Base-by-base conservation (phyloP, 257 asterid genomes). In the Craterostigma plantagineum region DNA sequence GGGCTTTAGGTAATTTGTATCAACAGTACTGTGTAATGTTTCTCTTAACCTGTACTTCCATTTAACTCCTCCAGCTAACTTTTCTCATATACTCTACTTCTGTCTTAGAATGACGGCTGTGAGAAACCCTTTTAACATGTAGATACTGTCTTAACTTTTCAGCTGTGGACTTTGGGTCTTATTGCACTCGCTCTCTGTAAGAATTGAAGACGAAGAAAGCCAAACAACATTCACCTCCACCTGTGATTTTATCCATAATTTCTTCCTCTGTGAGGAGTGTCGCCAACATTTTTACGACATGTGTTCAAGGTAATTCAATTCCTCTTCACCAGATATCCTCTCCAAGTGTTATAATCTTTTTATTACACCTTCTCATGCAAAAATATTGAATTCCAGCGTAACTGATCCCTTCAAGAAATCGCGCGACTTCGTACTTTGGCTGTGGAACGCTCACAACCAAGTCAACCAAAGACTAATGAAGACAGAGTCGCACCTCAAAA, bases 81-180 rank as follows among this genome's bases (percentile, higher is more conserved):
- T n/a, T n/a, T n/a, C n/a, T n/a, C n/a, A n/a, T n/a, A n/a, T n/a
- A n/a, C n/a, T n/a, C n/a, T n/a, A n/a, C n/a, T n/a, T n/a, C n/a
- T n/a, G n/a, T n/a, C n/a, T n/a, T n/a, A n/a, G n/a, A n/a, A n/a
- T n/a, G n/a, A n/a, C n/a, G n/a, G n/a, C n/a, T n/a, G n/a, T n/a
- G n/a, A n/a, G n/a, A n/a, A n/a, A n/a, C n/a, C n/a, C n/a, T n/a
- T n/a, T 23, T 6, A 23, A 23, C 30, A 23, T n/a, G 30, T 23
- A 23, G n/a, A n/a, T n/a, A n/a, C n/a, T n/a, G n/a, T n/a, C n/a
- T n/a, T n/a, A n/a, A n/a, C 45, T 52, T 49, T 64, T 72, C 92
- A 87, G 95, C 63, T 90, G 96, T 45, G 96, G 99, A 16, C 63
- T 90, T 65, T 90, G 99, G 96, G 72, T 90, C 55, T 60, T 83